Evolutionary conservation across 495 filamentous ascomycete species (phyloP), one percentile per base, ranked within the genome.

Genomic region (Evansstolkia leycettana): DNA sequence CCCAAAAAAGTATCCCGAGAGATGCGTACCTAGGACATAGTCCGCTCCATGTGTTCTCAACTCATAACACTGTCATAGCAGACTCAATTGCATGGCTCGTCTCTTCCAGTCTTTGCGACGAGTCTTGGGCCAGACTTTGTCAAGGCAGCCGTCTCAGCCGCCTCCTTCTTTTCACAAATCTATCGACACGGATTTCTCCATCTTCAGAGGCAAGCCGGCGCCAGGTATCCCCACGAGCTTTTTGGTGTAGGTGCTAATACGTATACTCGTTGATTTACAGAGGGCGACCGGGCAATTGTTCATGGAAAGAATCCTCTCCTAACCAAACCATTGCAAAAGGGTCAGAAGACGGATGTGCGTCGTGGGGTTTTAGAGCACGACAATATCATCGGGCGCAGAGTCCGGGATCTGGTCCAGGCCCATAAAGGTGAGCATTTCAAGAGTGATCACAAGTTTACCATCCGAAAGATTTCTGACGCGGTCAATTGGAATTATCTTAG

Each of bases 321-420:
- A 30, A 65, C 65, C 0, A 62, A 62, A 31, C 66, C 67, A 5
- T 61, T 83, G 27, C 59, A 47, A 17, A 45, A 34, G 7, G 62
- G 56, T 25, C 56, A 60, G 15, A 65, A 56, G 39, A 57, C 67
- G 12, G 48, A 71, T 8, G 61, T 64, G 7, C 62, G 67, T 26
- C 50, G 54, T 9, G 80, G 78, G 14, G 32, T 42, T 18, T 48
- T 87, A 28, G 19, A 47, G 0, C 79, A 83, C 44, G 54, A 68
- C 35, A 57, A 69, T 31, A 76, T 87, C 41, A 75, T 88, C 50
- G 80, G 78, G 28, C 70, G 65, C 33, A 43, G 47, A n/a, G 46
- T 66, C 1, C 62, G 78, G 34, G 72, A 78, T 33, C 40, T 66
- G 20, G 58, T 84, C 4, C 51, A 59, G 24, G 62, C 70, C 12